Conservation (phyloP, 2,329 filamentous ascomycete genomes). For the Chalara sp. region DNA sequence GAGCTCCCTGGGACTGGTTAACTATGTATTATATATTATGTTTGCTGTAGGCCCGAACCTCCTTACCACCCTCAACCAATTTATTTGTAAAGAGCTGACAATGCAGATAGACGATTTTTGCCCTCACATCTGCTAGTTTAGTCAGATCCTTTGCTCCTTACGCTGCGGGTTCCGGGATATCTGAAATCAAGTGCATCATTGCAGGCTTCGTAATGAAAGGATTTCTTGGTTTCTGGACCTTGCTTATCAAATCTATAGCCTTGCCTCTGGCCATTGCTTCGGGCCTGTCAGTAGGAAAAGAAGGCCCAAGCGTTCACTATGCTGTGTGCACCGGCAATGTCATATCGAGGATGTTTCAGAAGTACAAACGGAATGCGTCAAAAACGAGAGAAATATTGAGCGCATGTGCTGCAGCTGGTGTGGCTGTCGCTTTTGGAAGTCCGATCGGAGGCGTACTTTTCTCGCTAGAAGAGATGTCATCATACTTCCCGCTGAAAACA, state of each 20-base stretch:
- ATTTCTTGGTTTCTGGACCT: conserved; percentile 84
- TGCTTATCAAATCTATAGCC: conserved; percentile 89
- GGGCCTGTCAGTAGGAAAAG: conserved; percentile 90
- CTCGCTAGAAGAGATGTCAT: conserved; percentile 96
- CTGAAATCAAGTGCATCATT: conserved; percentile 98
- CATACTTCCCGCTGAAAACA: conserved; percentile 92
- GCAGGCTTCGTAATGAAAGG: conserved; percentile 99
- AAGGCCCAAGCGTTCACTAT: conserved; percentile 98
- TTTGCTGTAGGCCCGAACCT: conserved; percentile 57
- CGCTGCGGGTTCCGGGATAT: conserved; percentile 92
- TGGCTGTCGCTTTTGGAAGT: conserved; percentile 94
- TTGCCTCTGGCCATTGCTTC: conserved; percentile 90
- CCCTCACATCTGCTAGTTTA: conserved; percentile 72
- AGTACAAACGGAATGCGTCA: conserved; percentile 84
- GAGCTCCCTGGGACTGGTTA: conserved; percentile 70
- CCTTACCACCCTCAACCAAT: background rate
- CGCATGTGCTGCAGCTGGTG: conserved; percentile 88
- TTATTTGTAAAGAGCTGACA: conserved; percentile 31
- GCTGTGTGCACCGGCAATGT: conserved; percentile 97
- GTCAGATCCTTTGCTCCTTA: conserved; percentile 93
- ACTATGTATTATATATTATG: conserved; percentile 82
- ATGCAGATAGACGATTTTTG: conserved; percentile 52
- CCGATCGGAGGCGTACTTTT: conserved; percentile 96
- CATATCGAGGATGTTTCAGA: conserved; percentile 85
- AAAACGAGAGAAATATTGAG: conserved; percentile 94